Conservation (phyloP, 371 early-diverging fungal genomes). For the Mitosporidium daphniae region DNA sequence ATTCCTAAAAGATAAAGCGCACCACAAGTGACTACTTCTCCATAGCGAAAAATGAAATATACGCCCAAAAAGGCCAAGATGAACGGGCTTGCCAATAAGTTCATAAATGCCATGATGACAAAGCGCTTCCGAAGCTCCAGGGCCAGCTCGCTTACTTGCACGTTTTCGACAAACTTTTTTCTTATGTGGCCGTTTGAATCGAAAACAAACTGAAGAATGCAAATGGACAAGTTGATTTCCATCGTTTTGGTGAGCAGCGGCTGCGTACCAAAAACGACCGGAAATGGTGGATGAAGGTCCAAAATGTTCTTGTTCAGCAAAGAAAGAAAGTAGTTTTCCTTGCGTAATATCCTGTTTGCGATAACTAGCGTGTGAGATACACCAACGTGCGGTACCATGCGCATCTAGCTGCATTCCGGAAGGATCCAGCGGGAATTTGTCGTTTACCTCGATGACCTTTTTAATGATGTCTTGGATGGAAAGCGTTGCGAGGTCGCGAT, state of each 20-base stretch:
- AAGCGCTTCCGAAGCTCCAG: too few relatives aligned
- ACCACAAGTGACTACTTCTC: conserved; percentile 19
- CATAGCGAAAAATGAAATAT: conserved; percentile 56
- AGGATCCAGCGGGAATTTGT: conserved; percentile 8
- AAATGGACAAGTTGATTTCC: conserved; percentile 56
- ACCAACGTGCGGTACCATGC: conserved; percentile 43
- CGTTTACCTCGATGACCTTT: conserved; percentile 19
- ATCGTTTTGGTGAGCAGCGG: conserved; percentile 21
- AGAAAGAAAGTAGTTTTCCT: conserved; percentile 74
- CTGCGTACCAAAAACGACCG: neutral
- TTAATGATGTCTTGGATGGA: conserved; percentile 30
- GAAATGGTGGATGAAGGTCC: conserved; percentile 24
- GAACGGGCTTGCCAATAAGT: conserved; percentile 43
- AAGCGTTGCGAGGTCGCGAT: conserved; percentile 31
- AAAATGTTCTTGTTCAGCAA: conserved; percentile 57
- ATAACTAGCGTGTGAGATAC: too few relatives aligned
- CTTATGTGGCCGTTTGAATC: conserved; percentile 39
- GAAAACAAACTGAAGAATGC: conserved; percentile 40
- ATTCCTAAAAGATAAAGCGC: conserved; percentile 15
- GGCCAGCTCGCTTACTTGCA: too few relatives aligned
- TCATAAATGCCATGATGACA: conserved; percentile 38
- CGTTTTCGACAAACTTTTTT: too few relatives aligned
- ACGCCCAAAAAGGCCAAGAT: conserved; percentile 34
- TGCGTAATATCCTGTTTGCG: conserved; percentile 18
- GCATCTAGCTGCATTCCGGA: conserved; percentile 23